Evolutionary conservation across 306 rosid species (phyloP), one percentile per base, ranked within the genome.

Genomic region (Cucurbita moschata): DNA sequence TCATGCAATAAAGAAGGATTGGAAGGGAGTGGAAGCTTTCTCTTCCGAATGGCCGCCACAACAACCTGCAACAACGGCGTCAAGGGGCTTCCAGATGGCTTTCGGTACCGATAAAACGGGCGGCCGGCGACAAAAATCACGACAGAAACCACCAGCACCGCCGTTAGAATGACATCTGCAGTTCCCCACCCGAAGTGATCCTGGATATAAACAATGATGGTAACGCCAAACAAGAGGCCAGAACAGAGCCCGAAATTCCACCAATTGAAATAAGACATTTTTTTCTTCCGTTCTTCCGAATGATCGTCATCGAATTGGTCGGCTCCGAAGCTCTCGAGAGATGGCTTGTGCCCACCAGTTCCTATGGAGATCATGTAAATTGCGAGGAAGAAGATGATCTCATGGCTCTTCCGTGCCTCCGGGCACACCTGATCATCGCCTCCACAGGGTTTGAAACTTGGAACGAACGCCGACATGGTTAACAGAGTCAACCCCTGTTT

Each of bases 201-300:
- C 55, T 94, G 98, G 11, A 94, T 79, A 16, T 89, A 94, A 52
- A 94, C 98, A 77, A 94, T 75, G 16, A 94, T 52, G 23, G 98
- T 94, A 5, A 90, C 98, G 47, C 97, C 97, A 8, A 89, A 55
- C 26, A 94, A 46, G 51, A 94, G 85, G 19, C 98, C 98, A 70
- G 79, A 77, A 52, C 98, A 94, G 1, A 94, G 86, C 4, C 87
- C 89, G 80, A 84, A 85, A 71, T 73, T 94, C 98, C 98, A 94
- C 98, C 98, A 94, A 47, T 94, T 94, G 83, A 94, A 94, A 73
- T 78, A 94, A 1, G 98, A 89, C 98, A 94, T 89, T 79, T 90
- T 94, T 67, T 89, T 86, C 23, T 50, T 79, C 38, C 95, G 84
- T 67, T 94, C 98, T 65, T 78, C 77, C 0, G 56, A 19, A 71